These are phyloP conservation scores for Pterothamnion heteromorphum DNA, from an alignment of 31 red algal genomes.

Conservation along the genomic window DNA sequence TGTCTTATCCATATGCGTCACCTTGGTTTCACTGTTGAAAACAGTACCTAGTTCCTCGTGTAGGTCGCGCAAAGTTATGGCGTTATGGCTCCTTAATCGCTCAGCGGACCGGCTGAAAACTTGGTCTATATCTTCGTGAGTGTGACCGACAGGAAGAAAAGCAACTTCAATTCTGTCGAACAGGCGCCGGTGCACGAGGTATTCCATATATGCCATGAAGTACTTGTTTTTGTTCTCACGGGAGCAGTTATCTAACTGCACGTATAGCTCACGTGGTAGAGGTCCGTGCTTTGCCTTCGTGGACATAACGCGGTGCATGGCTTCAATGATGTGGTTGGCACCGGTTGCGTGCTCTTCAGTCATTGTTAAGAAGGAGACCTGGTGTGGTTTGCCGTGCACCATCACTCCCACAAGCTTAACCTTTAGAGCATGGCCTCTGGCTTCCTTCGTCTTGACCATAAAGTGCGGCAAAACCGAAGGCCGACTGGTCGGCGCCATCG, in stretches of 20 bases:
- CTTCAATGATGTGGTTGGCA: slow-evolving; percentile 5
- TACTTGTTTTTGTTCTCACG: slow-evolving; percentile 20
- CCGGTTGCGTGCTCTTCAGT: slow-evolving; percentile 1
- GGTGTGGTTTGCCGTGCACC: background rate
- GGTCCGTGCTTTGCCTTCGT: background rate
- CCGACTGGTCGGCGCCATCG: slow-evolving; percentile 11
- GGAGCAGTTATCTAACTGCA: slow-evolving; percentile 14
- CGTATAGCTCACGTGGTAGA: background rate
- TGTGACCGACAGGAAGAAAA: slow-evolving; percentile 38
- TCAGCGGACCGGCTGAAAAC: background rate
- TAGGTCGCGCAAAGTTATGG: background rate
- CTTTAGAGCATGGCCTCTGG: background rate
- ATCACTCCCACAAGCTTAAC: slow-evolving; percentile 14
- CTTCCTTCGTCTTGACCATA: background rate
- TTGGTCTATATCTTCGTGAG: slow-evolving; percentile 39
- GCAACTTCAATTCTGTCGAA: background rate
- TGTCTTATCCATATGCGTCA: background rate
- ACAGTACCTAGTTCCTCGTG: background rate
- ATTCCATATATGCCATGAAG: slow-evolving; percentile 1
- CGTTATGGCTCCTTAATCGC: background rate
- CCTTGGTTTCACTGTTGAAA: background rate
- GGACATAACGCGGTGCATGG: slow-evolving; percentile 4
- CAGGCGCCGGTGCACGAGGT: background rate
- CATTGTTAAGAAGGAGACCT: background rate
- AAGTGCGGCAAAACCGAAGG: background rate